Evolutionary conservation across 257 asterid species (phyloP).

Genomic region (Pogostemon cablin): DNA sequence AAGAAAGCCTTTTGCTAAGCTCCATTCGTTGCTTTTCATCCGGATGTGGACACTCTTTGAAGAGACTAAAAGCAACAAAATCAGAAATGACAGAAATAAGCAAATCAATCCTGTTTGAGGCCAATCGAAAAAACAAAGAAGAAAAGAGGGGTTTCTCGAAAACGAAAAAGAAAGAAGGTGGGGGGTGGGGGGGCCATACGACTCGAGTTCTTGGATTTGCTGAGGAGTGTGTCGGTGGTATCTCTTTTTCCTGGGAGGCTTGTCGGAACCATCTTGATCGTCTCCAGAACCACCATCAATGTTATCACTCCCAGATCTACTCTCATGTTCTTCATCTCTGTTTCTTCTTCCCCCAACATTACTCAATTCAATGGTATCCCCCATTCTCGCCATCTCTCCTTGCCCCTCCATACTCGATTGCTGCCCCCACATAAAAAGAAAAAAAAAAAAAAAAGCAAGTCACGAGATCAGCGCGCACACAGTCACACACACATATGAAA

Average conservation of each 20-base stretch:
- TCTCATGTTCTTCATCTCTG: slow-evolving; percentile 87
- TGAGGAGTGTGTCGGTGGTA: slow-evolving; percentile 99
- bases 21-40: slow-evolving; percentile 95
- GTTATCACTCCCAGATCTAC: slow-evolving; percentile 99
- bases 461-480: not conserved
- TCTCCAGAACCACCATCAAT: slow-evolving; percentile 90
- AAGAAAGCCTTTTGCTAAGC: slow-evolving; percentile 75
- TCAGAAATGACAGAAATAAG: no score
- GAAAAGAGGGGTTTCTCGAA: slow-evolving; percentile 5
- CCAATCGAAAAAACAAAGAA: not conserved
- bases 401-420: slow-evolving; percentile 84
- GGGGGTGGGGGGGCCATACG: slow-evolving; percentile 42
- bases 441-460: not conserved
- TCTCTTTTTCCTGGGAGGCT: slow-evolving; percentile 84
- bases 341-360: slow-evolving; percentile 58
- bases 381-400: slow-evolving; percentile 57
- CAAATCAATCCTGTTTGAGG: not conserved
- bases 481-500: not conserved
- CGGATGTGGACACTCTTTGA: slow-evolving; percentile 97
- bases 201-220: slow-evolving; percentile 95
- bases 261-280: slow-evolving; percentile 76
- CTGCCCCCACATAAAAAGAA: slow-evolving; percentile 32
- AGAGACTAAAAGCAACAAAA: slow-evolving; percentile 49
- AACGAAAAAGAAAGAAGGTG: not conserved
- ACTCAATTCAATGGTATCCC: slow-evolving; percentile 51